Evolutionary conservation across 257 asterid species (phyloP).

Genomic region (Scutellaria barbata): DNA sequence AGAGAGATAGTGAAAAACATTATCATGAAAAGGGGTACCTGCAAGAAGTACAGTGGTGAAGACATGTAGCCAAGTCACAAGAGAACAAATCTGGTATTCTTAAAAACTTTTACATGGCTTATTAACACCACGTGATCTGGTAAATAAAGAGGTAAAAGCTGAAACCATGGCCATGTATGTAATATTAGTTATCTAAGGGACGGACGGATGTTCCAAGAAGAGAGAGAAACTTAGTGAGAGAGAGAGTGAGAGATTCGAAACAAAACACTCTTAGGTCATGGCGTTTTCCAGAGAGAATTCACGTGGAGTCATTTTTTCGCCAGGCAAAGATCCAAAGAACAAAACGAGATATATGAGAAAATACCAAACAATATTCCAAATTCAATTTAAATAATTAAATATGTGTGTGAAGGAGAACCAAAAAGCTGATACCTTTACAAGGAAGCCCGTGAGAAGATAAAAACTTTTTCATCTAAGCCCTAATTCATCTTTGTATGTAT

Average conservation of each 20-base stretch:
- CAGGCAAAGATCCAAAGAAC: conserved; percentile 61
- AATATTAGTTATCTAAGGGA: no score
- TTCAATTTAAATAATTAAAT: neutral
- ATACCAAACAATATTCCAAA: conserved; percentile 30
- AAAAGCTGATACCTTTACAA: conserved; percentile 12
- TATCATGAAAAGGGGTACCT: conserved; percentile 40
- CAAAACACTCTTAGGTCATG: conserved; percentile 43
- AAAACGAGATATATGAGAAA: conserved; percentile 40
- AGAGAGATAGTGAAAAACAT: conserved; percentile 24
- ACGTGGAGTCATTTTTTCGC: conserved; percentile 61
- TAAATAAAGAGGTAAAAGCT: conserved; percentile 26
- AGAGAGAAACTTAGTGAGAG: neutral
- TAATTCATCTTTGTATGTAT: no score
- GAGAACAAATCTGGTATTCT: conserved; percentile 55
- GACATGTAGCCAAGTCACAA: conserved; percentile 51
- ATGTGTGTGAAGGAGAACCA: neutral
- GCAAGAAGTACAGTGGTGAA: conserved; percentile 41
- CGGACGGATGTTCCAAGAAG: conserved; percentile 46
- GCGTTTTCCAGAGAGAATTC: conserved; percentile 56
- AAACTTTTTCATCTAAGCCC: conserved; percentile 31
- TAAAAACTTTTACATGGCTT: conserved; percentile 31
- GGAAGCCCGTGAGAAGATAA: neutral
- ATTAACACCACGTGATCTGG: conserved; percentile 57
- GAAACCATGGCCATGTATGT: neutral
- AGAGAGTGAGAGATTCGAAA: conserved; percentile 29